Evolutionary conservation across 202 grass and related monocot species (phyloP), one percentile per base, ranked within the genome.

Genomic region (Saccharum hybrid): DNA sequence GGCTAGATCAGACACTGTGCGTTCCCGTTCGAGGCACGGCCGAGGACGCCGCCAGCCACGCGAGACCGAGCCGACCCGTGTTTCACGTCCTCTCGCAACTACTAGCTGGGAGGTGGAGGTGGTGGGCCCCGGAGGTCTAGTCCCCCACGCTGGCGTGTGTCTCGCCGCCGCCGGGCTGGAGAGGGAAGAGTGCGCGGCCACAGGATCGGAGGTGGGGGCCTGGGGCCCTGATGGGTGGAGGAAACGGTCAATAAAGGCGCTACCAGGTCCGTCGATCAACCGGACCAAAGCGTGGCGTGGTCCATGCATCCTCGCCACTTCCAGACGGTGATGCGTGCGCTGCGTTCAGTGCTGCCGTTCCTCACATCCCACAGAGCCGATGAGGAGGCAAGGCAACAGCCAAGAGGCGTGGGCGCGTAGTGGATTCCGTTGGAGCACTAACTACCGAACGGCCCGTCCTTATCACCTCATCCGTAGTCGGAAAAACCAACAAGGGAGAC

Each of bases 401-500:
- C 21, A 26, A 23, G 42, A 21, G 62, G 76, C 76, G 76, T 79
- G 28, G 63, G 67, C 45, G 77, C 63, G 31, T 37, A 13, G 63
- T 51, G 63, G 19, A 23, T 23, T 68, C 45, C 63, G 77, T 39
- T 54, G 43, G 43, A 10, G 19, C 18, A 42, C 63, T 66, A 56
- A 80, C 77, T 66, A 63, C 45, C 63, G 26, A 68, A 80, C 77
- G 63, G 31, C 77, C 63, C 34, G 77, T 68, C 77, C 63, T 79
- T 79, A 68, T 68, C 63, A 7, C 10, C 63, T 67, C 42, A 66
- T 67, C 42, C 76, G 16, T n/a, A 67, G 42, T 49, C 10, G 38
- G 56, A 43, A 38, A 39, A 54, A 51, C 77, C 46, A 51, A 80
- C 42, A 80, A 34, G 28, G 30, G 63, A 66, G 63, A 11, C 26